phyloP scores from a whole-genome alignment of 2,329 filamentous ascomycete genomes.

The Exophiala oligosperma region DNA sequence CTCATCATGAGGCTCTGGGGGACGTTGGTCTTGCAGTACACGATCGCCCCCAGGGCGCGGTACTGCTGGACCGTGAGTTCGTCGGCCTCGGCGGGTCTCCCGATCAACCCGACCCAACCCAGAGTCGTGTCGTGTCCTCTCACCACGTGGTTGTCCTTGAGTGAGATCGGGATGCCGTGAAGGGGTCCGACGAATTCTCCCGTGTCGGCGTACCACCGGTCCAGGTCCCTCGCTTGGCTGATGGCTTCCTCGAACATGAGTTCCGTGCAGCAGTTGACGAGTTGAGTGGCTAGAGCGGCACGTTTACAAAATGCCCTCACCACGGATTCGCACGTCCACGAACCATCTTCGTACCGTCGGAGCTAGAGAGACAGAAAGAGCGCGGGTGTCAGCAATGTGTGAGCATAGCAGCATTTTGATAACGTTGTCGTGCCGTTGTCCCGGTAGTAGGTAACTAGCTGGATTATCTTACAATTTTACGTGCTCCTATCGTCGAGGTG shows the following conservation, averaged over 20 bases:
- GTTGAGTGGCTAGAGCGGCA: conserved; percentile 42
- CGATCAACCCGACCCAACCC: conserved; percentile 48
- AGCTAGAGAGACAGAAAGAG: background rate
- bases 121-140: conserved; percentile 13
- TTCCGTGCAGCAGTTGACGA: conserved; percentile 18
- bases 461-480: background rate
- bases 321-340: conserved; percentile 39
- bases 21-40: conserved; percentile 55
- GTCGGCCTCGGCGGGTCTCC: conserved; percentile 30
- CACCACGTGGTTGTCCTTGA: conserved; percentile 11
- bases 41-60: conserved; percentile 45
- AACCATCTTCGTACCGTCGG: conserved; percentile 7
- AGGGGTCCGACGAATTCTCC: conserved; percentile 58
- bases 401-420: background rate
- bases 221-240: conserved; percentile 41
- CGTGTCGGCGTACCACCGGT: conserved; percentile 55
- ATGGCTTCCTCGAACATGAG: conserved; percentile 8
- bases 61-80: conserved; percentile 31
- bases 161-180: conserved; percentile 42
- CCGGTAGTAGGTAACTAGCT: no score
- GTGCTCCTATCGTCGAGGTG: conserved; percentile 3
- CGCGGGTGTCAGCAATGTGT: conserved; percentile 26
- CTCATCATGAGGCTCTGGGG: conserved; percentile 50
- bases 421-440: no score
- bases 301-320: conserved; percentile 57